Percentiles rank a stretch among this genome's conserved stretches.
Conservation (phyloP, 345 rosid genomes). For the Eutrema heterophyllum region DNA sequence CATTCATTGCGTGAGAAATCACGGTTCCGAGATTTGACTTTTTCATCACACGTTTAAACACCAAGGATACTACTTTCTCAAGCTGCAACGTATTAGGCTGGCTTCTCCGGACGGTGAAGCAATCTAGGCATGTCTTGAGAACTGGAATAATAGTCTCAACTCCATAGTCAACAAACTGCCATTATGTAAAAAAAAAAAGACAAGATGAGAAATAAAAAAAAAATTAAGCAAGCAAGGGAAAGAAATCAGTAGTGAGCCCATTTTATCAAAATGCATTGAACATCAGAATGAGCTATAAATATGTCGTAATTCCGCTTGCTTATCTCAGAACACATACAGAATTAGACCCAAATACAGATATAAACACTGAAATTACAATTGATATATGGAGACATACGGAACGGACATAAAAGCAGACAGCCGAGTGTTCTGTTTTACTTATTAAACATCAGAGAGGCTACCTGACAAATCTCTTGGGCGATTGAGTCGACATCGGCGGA, state of each 20-base stretch:
- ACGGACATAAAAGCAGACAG: background rate
- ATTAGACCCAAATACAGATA: background rate
- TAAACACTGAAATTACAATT: background rate
- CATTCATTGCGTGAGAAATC: constrained; percentile 52
- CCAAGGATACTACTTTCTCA: constrained; percentile 43
- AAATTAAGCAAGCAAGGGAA: too few species aligned
- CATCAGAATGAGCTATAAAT: too few species aligned
- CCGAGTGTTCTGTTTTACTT: too few species aligned
- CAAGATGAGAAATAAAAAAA: background rate
- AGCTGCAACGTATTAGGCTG: constrained; percentile 38
- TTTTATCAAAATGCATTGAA: too few species aligned
- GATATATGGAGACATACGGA: too few species aligned
- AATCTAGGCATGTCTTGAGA: constrained; percentile 60
- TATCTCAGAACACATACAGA: background rate
- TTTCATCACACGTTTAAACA: constrained; percentile 50
- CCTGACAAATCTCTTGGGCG: constrained; percentile 61
- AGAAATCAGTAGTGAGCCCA: too few species aligned
- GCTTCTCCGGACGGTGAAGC: constrained; percentile 39
- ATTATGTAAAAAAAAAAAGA: background rate
- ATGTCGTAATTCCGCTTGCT: background rate
- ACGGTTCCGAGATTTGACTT: constrained; percentile 58
- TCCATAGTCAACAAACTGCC: constrained; percentile 65
- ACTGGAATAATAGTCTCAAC: constrained; percentile 51
- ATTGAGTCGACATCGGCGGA: constrained; percentile 59
- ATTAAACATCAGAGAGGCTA: background rate